phyloP scores from a whole-genome alignment of 495 filamentous ascomycete species.

The Beverwykella pulmonaria region DNA sequence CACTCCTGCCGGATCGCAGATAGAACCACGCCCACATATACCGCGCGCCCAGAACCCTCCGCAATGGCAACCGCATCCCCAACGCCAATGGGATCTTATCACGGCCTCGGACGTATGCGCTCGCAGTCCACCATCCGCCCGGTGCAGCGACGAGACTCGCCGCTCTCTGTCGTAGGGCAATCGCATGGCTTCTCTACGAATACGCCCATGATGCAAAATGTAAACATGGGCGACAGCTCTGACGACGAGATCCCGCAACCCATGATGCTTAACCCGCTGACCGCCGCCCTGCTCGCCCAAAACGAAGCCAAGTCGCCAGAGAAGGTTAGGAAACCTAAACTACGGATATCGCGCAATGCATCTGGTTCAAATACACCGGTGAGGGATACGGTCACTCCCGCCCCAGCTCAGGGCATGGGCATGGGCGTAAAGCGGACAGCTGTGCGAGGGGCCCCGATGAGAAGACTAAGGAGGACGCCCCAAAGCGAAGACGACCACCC shows the following conservation, averaged over 20 bases:
- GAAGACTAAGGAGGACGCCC: conserved; percentile 35
- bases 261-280: conserved; percentile 48
- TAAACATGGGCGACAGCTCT: conserved; percentile 47
- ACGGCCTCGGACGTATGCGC: conserved; percentile 26
- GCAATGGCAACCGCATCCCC: conserved; percentile 40
- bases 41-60: not conserved
- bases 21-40: conserved; percentile 10
- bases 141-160: conserved; percentile 40
- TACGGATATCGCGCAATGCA: conserved; percentile 30
- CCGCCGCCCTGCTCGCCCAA: conserved; percentile 46
- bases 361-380: conserved; percentile 36
- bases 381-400: conserved; percentile 39
- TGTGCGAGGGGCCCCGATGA: conserved; percentile 38
- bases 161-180: conserved; percentile 42
- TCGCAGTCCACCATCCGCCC: conserved; percentile 30
- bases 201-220: conserved; percentile 43
- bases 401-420: conserved; percentile 17
- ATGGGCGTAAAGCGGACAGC: conserved; percentile 38
- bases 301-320: conserved; percentile 42
- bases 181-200: conserved; percentile 42
- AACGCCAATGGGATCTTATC: conserved; percentile 35
- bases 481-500: conserved; percentile 39
- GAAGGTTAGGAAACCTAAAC: conserved; percentile 32
- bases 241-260: conserved; percentile 48
- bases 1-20: conserved; percentile 8